A percentile compares a stretch with the other conserved stretches of the same genome.
These are phyloP conservation scores for Oldenlandia corymbosa DNA, from an alignment of 257 asterid genomes.

Conservation along the genomic window DNA sequence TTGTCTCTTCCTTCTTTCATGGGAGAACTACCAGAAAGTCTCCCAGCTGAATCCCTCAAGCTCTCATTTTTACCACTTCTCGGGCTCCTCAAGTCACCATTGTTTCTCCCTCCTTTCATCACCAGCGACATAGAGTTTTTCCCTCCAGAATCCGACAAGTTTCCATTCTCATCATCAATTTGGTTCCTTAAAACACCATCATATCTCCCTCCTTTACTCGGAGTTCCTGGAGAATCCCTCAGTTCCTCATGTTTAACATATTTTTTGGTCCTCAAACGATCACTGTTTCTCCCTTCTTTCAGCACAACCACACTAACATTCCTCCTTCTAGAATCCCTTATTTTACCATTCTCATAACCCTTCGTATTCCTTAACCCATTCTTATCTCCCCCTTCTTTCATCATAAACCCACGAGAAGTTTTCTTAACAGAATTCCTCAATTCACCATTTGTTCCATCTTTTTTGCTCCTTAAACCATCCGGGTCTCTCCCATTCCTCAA, in stretches of 20 bases:
- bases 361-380: not conserved
- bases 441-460: not conserved
- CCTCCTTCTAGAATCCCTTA: not conserved
- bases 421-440: not conserved
- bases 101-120: not conserved
- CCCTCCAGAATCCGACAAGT: not conserved
- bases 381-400: not conserved
- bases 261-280: not conserved
- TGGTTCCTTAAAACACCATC: not conserved
- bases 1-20: not conserved
- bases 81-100: not conserved
- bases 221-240: not conserved
- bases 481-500: not conserved
- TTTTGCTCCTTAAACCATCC: not conserved
- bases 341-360: conserved; percentile 12
- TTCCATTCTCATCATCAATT: not conserved
- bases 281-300: not conserved
- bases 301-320: not conserved
- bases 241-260: not conserved
- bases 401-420: not conserved
- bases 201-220: not conserved
- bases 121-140: not conserved
- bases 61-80: not conserved
- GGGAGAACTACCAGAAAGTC: not conserved
- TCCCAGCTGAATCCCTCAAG: not conserved